A percentile compares a stretch with the other conserved stretches of the same genome.
These are phyloP conservation scores for Pleurotus tuoliensis DNA, from an alignment of 768 basidiomycete genomes.

Conservation along the genomic window DNA sequence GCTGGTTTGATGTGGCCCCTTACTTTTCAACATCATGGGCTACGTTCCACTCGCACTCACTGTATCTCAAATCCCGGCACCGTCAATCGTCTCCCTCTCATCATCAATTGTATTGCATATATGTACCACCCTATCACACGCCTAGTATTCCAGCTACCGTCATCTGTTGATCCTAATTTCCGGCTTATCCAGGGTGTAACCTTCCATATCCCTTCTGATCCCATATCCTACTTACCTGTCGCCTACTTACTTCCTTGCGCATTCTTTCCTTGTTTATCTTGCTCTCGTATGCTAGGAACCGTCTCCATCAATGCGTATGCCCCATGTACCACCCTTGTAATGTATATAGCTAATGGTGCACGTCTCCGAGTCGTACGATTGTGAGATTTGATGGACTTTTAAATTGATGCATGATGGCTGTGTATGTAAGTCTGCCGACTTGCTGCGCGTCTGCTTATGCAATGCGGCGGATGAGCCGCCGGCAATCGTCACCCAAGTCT, in stretches of 20 bases:
- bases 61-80: background rate
- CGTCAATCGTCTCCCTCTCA: background rate
- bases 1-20: background rate
- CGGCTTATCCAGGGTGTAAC: no score
- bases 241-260: no score
- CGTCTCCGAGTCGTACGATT: no score
- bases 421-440: no score
- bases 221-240: background rate
- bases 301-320: background rate
- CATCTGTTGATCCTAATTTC: no score
- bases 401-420: no score
- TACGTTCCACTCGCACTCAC: background rate
- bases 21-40: background rate
- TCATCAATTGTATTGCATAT: slow-evolving; percentile 1
- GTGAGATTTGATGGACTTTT: no score
- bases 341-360: background rate
- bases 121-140: background rate
- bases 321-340: slow-evolving; percentile 2
- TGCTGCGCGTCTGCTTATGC: background rate
- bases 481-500: slow-evolving; percentile 5
- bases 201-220: no score
- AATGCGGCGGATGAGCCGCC: background rate
- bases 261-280: no score
- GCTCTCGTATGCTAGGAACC: slow-evolving; percentile 5
- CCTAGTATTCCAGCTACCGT: no score